Percentiles rank a stretch among this genome's conserved stretches.
Evolutionary conservation across 768 basidiomycete genomes (phyloP).

Genomic region (Amanita subjunquillea): DNA sequence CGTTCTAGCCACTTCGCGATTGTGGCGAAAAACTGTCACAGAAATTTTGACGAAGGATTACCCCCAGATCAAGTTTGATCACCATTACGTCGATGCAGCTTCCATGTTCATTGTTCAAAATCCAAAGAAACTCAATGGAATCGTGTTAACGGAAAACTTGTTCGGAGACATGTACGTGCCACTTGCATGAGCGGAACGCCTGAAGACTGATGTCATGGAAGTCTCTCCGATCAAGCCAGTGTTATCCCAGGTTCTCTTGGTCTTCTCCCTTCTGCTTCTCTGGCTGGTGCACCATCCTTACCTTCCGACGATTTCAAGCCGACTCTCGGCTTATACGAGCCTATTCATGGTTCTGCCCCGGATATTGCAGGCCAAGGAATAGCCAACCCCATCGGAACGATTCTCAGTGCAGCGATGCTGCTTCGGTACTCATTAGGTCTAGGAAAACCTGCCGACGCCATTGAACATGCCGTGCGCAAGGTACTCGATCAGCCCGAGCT

Average conservation of each 20-base stretch:
- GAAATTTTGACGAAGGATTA: conserved; percentile 80
- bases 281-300: conserved; percentile 75
- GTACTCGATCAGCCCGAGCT: conserved; percentile 61
- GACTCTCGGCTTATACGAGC: conserved; percentile 88
- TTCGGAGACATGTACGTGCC: conserved; percentile 92
- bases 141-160: conserved; percentile 90
- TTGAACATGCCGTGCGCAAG: conserved; percentile 86
- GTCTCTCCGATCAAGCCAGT: conserved; percentile 92
- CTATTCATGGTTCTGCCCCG: conserved; percentile 91
- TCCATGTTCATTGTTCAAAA: conserved; percentile 90
- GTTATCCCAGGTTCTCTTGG: conserved; percentile 98
- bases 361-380: conserved; percentile 93
- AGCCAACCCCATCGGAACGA: conserved; percentile 92
- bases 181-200: conserved; percentile 1
- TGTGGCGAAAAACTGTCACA: conserved; percentile 91
- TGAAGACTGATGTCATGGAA: conserved; percentile 19
- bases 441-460: conserved; percentile 71
- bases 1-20: conserved; percentile 86
- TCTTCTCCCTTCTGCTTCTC: conserved; percentile 90
- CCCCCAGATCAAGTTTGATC: conserved; percentile 79
- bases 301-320: conserved; percentile 62
- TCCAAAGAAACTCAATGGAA: conserved; percentile 89
- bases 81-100: conserved; percentile 91
- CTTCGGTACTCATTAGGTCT: conserved; percentile 91
- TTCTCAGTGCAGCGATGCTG: conserved; percentile 89